Percentiles rank a stretch among this genome's conserved stretches.
These are phyloP conservation scores for Quercus lobata DNA, from an alignment of 331 rosid species.

Conservation along the genomic window DNA sequence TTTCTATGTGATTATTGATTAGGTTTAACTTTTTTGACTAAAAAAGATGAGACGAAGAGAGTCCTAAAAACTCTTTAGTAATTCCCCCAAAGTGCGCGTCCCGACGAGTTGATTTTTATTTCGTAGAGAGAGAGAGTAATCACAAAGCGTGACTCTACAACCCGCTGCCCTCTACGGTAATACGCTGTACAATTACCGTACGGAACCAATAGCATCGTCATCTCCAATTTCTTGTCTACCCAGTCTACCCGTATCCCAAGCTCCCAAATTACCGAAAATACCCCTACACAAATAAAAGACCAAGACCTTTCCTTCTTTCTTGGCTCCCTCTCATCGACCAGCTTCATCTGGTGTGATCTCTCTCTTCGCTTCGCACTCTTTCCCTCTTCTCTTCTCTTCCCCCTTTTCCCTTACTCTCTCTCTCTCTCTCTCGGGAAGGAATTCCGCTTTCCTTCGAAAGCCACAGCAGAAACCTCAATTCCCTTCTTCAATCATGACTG, in stretches of 20 bases:
- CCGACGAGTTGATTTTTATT: too few relatives aligned
- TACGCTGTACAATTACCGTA: too few relatives aligned
- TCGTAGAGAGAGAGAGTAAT: too few relatives aligned
- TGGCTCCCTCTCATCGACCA: conserved; percentile 9
- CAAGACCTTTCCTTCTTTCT: conserved; percentile 9
- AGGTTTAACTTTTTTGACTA: too few relatives aligned
- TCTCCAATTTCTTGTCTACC: neutral
- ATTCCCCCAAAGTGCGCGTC: too few relatives aligned
- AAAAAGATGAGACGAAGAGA: too few relatives aligned
- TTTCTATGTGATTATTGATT: too few relatives aligned
- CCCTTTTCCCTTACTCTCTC: neutral
- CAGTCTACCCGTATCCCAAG: neutral
- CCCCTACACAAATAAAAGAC: conserved; percentile 29
- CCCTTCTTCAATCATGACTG: conserved; percentile 48
- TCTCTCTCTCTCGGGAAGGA: neutral
- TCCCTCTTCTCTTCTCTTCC: neutral
- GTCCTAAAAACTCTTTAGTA: too few relatives aligned
- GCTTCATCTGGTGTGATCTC: conserved; percentile 45
- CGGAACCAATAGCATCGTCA: neutral
- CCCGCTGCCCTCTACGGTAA: too few relatives aligned
- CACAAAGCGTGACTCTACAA: too few relatives aligned
- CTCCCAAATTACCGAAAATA: conserved; percentile 22
- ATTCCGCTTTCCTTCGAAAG: conserved; percentile 16
- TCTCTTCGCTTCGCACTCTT: conserved; percentile 10
- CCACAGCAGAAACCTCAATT: conserved; percentile 19